Base-by-base conservation (phyloP, 257 asterid species). In the Anisodus acutangulus region DNA sequence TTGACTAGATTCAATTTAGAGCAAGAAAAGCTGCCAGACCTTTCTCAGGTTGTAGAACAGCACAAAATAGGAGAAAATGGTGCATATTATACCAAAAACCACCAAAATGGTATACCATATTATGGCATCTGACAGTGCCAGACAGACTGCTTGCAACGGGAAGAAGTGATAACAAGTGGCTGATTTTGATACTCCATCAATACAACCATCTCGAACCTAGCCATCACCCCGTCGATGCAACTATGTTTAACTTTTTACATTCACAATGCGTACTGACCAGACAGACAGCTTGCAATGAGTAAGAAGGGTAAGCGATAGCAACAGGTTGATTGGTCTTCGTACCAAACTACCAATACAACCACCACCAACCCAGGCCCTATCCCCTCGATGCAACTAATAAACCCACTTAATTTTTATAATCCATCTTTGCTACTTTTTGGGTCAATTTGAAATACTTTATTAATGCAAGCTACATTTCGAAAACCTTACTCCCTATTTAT, bases 41-140 rank as follows among this genome's bases (percentile, higher is more conserved):
- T 43, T 71, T 71, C 39, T 58, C 59, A 19, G 58, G 80, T 71
- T 71, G 80, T 45, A 71, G 58, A 71, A 71, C 10, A 45, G 80
- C 58, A 9, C 39, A 71, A n/a, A 55, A 45, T 71, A 71, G 57
- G 57, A 71, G 47, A 9, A 9, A 35, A 71, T 45, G 58, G 10
- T 22, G 80, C 80, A 45, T 71, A 17, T n/a, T 17, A 45, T n/a
- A 45, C 39, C 79, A 39, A 41, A 69, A 69, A 69, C 54, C 54
- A 41, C 78, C 54, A 72, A 72, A 72, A 9, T 3, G 9, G 17
- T 49, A 31, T 22, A 45, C 79, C 80, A 72, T n/a, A 72, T 0
- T 6, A 45, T 71, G 59, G 58, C 39, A 16, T 45, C 58, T n/a
- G 39, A 17, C 80, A 43, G 16, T 71, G n/a, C 17, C 7, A 74